Percentiles rank a stretch among this genome's conserved stretches.
phyloP scores from a whole-genome alignment of 2,329 filamentous ascomycete species.

The Diaporthe eres region DNA sequence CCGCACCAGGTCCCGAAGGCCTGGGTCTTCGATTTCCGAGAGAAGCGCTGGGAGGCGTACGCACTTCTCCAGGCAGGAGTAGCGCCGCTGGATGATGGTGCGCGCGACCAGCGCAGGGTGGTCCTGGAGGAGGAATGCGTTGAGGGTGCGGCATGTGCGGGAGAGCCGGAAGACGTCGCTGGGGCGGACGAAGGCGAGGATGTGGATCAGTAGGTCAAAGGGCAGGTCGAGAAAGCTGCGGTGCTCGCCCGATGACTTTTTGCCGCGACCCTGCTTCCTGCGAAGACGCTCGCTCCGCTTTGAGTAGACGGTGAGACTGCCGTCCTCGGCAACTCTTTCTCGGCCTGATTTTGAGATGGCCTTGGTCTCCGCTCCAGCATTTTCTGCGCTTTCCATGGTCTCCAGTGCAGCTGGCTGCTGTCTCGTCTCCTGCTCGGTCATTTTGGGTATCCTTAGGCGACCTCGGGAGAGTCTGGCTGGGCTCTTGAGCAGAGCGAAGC shows the following conservation, averaged over 20 bases:
- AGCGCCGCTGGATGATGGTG: slow-evolving; percentile 61
- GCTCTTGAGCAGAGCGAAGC: background rate
- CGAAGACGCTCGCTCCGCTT: slow-evolving; percentile 65
- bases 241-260: slow-evolving; percentile 47
- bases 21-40: slow-evolving; percentile 52
- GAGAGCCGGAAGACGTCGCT: slow-evolving; percentile 64
- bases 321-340: slow-evolving; percentile 37
- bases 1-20: slow-evolving; percentile 56
- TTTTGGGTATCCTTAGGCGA: background rate
- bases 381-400: background rate
- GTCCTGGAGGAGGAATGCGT: slow-evolving; percentile 59
- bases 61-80: slow-evolving; percentile 64
- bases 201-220: slow-evolving; percentile 64
- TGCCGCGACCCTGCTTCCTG: slow-evolving; percentile 58
- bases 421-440: background rate
- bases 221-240: slow-evolving; percentile 63
- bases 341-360: background rate
- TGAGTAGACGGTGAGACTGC: slow-evolving; percentile 54
- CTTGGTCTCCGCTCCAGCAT: background rate
- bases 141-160: slow-evolving; percentile 58
- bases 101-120: slow-evolving; percentile 57
- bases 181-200: slow-evolving; percentile 62
- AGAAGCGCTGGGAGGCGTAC: slow-evolving; percentile 65
- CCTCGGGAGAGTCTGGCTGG: background rate
- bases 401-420: background rate